phyloP scores from a whole-genome alignment of 73 alveolate species.

The Effrenium voratum region DNA sequence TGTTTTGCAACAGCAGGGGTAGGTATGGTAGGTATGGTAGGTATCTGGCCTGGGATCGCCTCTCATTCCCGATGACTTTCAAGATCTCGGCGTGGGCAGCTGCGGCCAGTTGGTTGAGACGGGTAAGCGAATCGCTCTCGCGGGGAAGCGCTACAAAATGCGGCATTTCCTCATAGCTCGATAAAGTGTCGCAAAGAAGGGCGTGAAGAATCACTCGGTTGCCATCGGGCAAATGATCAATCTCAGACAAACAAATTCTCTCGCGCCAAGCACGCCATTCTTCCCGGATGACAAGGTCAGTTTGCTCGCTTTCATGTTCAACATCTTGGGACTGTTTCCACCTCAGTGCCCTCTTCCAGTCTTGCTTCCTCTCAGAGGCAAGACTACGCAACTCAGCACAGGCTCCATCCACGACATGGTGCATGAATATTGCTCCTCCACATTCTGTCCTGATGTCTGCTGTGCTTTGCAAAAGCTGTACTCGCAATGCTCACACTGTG shows the following conservation, averaged over 20 bases:
- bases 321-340: not conserved
- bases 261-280: slow-evolving; percentile 93
- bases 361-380: slow-evolving; percentile 63
- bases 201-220: slow-evolving; percentile 80
- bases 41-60: not conserved
- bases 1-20: slow-evolving; percentile 32
- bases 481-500: no score
- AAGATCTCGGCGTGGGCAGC: slow-evolving; percentile 79
- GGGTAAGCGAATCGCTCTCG: slow-evolving; percentile 61
- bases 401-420: slow-evolving; percentile 16
- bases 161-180: slow-evolving; percentile 60
- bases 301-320: not conserved
- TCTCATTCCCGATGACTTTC: not conserved
- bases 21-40: not conserved
- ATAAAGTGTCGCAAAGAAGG: slow-evolving; percentile 44
- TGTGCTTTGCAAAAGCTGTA: not conserved
- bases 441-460: not conserved
- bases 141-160: slow-evolving; percentile 35
- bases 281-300: slow-evolving; percentile 43
- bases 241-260: not conserved
- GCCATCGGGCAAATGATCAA: slow-evolving; percentile 63
- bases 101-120: slow-evolving; percentile 49
- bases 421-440: not conserved
- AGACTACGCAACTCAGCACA: slow-evolving; percentile 76
- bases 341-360: slow-evolving; percentile 6